A percentile compares a stretch with the other conserved stretches of the same genome.
phyloP scores from a whole-genome alignment of 768 basidiomycete genomes.

The Tremella mesenterica region DNA sequence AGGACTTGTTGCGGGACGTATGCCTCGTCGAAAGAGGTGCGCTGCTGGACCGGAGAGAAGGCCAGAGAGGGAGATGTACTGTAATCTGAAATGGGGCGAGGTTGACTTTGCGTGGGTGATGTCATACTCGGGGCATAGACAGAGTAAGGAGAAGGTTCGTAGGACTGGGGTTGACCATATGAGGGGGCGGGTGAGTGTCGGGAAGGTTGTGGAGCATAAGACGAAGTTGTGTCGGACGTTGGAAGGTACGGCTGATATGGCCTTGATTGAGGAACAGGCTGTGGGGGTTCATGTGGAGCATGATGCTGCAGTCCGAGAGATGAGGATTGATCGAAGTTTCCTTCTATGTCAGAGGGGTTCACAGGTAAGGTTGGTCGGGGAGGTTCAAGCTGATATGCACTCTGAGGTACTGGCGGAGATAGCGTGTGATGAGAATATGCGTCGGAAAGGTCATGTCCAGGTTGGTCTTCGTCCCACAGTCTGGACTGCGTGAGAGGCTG shows the following conservation, averaged over 20 bases:
- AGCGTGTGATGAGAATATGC: background rate
- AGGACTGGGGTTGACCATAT: background rate
- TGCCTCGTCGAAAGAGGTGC: constrained; percentile 13
- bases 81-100: constrained; percentile 1
- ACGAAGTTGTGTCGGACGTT: no score
- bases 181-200: background rate
- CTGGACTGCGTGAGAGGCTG: background rate
- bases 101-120: constrained; percentile 3
- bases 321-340: background rate
- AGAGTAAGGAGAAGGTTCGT: background rate
- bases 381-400: background rate
- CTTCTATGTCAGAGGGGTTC: background rate
- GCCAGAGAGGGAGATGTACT: background rate
- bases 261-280: background rate
- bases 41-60: background rate
- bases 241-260: background rate
- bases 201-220: background rate
- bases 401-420: background rate
- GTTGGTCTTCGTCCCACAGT: background rate
- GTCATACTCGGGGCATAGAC: background rate
- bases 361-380: background rate
- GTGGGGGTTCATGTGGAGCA: background rate
- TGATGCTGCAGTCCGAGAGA: background rate
- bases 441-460: no score
- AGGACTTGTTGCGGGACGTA: constrained; percentile 36